Conservation (phyloP, 192 early-diverging fungal species). For the Coemansia sp. region DNA sequence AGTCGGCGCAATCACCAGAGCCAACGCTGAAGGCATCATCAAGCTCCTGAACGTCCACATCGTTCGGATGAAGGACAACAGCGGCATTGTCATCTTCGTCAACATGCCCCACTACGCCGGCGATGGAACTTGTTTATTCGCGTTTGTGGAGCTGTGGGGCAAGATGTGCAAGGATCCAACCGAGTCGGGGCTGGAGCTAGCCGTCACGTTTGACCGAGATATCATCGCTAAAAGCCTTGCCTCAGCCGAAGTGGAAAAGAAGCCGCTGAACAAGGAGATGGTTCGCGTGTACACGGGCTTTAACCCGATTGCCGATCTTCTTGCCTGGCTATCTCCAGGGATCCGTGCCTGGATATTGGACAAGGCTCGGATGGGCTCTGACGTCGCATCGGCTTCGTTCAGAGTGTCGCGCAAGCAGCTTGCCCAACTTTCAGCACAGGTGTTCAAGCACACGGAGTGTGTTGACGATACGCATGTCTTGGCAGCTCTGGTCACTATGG, state of each 20-base stretch:
- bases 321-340: constrained; percentile 46
- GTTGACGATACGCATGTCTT: constrained; percentile 30
- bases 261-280: constrained; percentile 24
- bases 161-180: constrained; percentile 11
- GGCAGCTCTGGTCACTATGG: constrained; percentile 42
- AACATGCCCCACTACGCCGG: constrained; percentile 49
- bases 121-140: constrained; percentile 43
- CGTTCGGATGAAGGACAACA: constrained; percentile 40
- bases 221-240: constrained; percentile 33
- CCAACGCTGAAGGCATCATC: constrained; percentile 20
- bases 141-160: constrained; percentile 47
- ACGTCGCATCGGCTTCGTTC: constrained; percentile 33
- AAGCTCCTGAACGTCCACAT: constrained; percentile 32
- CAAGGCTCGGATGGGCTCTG: constrained; percentile 16
- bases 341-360: constrained; percentile 31
- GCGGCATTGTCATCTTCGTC: constrained; percentile 44
- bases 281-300: constrained; percentile 34
- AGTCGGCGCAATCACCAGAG: constrained; percentile 23
- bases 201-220: constrained; percentile 33
- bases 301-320: constrained; percentile 41
- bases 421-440: constrained; percentile 9
- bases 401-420: constrained; percentile 28
- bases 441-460: neutral
- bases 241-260: neutral
- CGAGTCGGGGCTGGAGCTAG: neutral